Conservation (phyloP, 2,329 filamentous ascomycete genomes). For the Fusarium albosuccineum region DNA sequence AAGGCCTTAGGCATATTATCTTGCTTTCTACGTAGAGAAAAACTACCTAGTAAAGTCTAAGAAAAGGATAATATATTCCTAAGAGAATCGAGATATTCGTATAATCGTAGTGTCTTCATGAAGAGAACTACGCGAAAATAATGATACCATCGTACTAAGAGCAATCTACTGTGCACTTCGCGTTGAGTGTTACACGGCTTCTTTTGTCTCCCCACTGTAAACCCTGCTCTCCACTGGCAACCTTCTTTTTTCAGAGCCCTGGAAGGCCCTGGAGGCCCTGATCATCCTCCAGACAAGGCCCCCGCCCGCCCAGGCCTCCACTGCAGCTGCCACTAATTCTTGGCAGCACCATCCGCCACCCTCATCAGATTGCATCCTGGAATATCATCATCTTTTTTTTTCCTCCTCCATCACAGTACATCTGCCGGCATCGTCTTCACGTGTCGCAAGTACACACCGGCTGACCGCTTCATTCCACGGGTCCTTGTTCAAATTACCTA, state of each 20-base stretch:
- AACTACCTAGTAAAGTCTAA: too few relatives aligned
- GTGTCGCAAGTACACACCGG: conserved; percentile 9
- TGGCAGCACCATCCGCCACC: conserved; percentile 34
- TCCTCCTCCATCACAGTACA: conserved; percentile 4
- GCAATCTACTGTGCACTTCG: too few relatives aligned
- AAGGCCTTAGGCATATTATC: too few relatives aligned
- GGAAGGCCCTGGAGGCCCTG: neutral
- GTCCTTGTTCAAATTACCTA: conserved; percentile 11
- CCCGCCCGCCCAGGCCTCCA: neutral
- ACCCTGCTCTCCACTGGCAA: neutral
- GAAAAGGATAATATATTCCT: too few relatives aligned
- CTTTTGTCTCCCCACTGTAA: neutral
- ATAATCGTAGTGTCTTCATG: too few relatives aligned
- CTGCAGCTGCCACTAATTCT: conserved; percentile 21
- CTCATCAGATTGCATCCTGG: conserved; percentile 33
- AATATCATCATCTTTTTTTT: conserved; percentile 15
- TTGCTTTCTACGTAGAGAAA: too few relatives aligned
- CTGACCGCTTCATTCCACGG: conserved; percentile 25
- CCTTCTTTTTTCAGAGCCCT: neutral
- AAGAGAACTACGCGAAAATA: too few relatives aligned
- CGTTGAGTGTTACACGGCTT: too few relatives aligned
- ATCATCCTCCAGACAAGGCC: conserved; percentile 3
- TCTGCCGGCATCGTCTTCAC: conserved; percentile 24
- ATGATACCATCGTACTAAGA: too few relatives aligned
- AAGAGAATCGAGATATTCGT: too few relatives aligned